Conservation (phyloP, 1,284 basidiomycete genomes). For the Trametes hirsuta region DNA sequence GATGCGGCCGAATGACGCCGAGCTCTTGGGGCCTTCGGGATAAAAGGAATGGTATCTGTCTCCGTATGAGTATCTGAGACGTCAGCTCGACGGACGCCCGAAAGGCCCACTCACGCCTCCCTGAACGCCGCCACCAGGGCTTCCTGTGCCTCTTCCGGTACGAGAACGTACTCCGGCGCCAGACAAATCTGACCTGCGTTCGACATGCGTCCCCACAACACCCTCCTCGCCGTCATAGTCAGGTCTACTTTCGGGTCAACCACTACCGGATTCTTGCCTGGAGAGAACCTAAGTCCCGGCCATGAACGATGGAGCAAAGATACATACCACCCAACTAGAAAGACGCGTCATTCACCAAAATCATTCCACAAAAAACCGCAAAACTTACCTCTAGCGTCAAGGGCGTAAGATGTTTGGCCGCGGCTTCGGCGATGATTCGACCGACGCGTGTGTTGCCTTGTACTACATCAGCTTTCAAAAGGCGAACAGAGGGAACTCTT, state of each 20-base stretch:
- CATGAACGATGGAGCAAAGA: no score
- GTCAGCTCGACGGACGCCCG: neutral
- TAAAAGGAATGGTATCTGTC: conserved; percentile 41
- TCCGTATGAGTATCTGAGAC: neutral
- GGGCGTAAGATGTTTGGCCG: conserved; percentile 84
- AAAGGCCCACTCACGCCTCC: conserved; percentile 48
- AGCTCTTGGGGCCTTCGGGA: conserved; percentile 51
- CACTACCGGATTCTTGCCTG: conserved; percentile 84
- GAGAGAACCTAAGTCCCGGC: neutral
- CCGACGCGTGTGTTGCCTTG: conserved; percentile 72
- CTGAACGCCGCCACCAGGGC: conserved; percentile 65
- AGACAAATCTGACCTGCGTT: conserved; percentile 74
- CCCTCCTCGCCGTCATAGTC: conserved; percentile 58
- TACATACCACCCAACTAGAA: conserved; percentile 19
- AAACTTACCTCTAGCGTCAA: conserved; percentile 70
- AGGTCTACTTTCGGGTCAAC: conserved; percentile 73
- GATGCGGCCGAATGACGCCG: conserved; percentile 51
- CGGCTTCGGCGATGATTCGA: conserved; percentile 76
- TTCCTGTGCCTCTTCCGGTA: conserved; percentile 66
- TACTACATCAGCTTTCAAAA: neutral
- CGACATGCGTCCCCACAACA: conserved; percentile 81
- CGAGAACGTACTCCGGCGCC: conserved; percentile 85
- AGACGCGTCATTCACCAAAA: neutral
- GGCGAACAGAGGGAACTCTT: neutral
- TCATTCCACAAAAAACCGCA: neutral